These are phyloP conservation scores for Suhomyces wounanorum DNA, from an alignment of 1,139 yeast genomes.

Conservation along the genomic window DNA sequence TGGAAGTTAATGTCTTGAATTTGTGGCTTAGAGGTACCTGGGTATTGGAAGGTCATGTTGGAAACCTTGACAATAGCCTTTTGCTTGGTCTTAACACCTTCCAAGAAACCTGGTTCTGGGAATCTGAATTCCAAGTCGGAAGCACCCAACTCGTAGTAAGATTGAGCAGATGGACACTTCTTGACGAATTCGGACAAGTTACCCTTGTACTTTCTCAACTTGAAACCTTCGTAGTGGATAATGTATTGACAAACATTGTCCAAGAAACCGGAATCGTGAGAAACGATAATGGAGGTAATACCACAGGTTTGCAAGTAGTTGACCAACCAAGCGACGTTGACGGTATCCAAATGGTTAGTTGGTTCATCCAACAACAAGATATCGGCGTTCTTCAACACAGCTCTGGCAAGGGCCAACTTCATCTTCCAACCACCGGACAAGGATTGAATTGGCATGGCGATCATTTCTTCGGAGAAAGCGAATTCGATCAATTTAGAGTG, in stretches of 20 bases:
- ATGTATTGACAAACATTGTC: slow-evolving; percentile 97
- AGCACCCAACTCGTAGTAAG: slow-evolving; percentile 98
- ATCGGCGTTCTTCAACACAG: slow-evolving; percentile 98
- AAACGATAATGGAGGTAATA: slow-evolving; percentile 95
- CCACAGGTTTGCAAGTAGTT: slow-evolving; percentile 98
- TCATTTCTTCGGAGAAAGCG: slow-evolving; percentile 91
- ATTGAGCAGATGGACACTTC: slow-evolving; percentile 98
- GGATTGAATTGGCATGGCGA: slow-evolving; percentile 88
- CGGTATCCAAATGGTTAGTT: slow-evolving; percentile 99
- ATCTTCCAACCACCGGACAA: slow-evolving; percentile 99
- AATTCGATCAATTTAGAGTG: slow-evolving; percentile 79
- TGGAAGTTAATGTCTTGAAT: slow-evolving; percentile 89
- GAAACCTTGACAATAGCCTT: slow-evolving; percentile 98
- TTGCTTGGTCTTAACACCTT: slow-evolving; percentile 99
- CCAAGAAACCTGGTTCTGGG: slow-evolving; percentile 99
- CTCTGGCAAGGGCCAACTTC: slow-evolving; percentile 99
- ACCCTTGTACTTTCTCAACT: slow-evolving; percentile 99
- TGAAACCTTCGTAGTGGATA: slow-evolving; percentile 99
- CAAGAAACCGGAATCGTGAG: slow-evolving; percentile 99
- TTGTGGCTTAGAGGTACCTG: slow-evolving; percentile 97
- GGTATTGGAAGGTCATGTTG: slow-evolving; percentile 97
- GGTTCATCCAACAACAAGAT: slow-evolving; percentile 98
- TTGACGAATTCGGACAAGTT: slow-evolving; percentile 97
- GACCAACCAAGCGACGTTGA: slow-evolving; percentile 98
- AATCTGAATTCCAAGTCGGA: slow-evolving; percentile 92